Percentiles rank a stretch among this genome's conserved stretches.
phyloP scores from a whole-genome alignment of 2,329 filamentous ascomycete genomes.

The Helicocarpus griseus region DNA sequence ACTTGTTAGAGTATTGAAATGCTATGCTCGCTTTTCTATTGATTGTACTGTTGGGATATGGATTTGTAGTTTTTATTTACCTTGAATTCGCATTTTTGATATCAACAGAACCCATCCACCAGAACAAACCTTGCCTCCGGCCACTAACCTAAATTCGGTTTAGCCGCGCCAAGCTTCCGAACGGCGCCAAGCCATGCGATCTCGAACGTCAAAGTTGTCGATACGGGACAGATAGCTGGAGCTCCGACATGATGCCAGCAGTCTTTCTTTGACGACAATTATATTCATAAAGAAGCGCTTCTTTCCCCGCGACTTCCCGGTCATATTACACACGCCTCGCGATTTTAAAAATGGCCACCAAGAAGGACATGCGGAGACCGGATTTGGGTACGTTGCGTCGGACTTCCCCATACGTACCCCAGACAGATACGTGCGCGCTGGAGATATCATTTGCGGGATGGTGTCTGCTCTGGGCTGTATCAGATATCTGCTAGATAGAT shows the following conservation, averaged over 20 bases:
- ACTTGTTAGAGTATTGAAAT: not conserved
- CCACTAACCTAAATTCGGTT: not conserved
- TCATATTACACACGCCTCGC: not conserved
- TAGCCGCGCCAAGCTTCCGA: not conserved
- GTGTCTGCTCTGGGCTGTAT: no score
- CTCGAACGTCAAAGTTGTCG: not conserved
- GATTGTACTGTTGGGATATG: not conserved
- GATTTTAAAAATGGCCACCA: constrained; percentile 48
- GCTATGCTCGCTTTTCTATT: not conserved
- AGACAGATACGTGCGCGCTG: constrained; percentile 4
- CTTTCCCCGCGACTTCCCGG: not conserved
- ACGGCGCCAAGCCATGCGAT: not conserved
- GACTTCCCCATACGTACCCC: not conserved
- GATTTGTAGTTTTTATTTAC: not conserved
- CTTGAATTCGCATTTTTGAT: no score
- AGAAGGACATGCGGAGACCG: constrained; percentile 65
- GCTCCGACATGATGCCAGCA: not conserved
- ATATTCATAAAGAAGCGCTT: not conserved
- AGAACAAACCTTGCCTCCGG: not conserved
- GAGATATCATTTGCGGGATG: not conserved
- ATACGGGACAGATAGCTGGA: not conserved
- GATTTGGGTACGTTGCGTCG: constrained; percentile 54
- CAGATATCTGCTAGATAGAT: not conserved
- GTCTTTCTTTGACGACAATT: not conserved
- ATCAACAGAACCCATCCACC: not conserved